A percentile compares a stretch with the other conserved stretches of the same genome.
Conservation (phyloP, 1,284 basidiomycete genomes). For the Stygiomarasmius scandens region DNA sequence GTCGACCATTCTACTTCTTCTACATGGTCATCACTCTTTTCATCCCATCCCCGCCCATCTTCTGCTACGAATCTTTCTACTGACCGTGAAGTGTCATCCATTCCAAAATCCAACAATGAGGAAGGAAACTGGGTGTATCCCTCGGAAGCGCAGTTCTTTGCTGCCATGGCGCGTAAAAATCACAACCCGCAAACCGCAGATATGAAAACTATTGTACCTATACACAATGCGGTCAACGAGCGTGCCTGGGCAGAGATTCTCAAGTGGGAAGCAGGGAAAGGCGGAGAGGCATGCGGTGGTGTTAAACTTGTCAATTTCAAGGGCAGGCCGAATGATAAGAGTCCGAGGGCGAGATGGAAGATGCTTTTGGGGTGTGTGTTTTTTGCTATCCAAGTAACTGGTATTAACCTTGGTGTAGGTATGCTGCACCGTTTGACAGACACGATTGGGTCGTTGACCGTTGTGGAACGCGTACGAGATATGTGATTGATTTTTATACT, state of each 20-base stretch:
- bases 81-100: constrained; percentile 85
- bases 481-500: constrained; percentile 98
- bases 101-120: constrained; percentile 73
- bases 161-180: constrained; percentile 93
- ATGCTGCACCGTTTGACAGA: constrained; percentile 92
- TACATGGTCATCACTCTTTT: constrained; percentile 18
- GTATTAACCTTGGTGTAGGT: constrained; percentile 51
- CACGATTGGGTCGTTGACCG: constrained; percentile 98
- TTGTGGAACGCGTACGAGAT: constrained; percentile 85
- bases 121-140: constrained; percentile 97
- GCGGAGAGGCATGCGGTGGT: constrained; percentile 83
- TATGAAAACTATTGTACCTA: constrained; percentile 96
- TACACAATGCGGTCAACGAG: constrained; percentile 99
- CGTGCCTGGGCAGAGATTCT: constrained; percentile 91
- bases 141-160: constrained; percentile 96
- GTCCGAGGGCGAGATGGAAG: constrained; percentile 83
- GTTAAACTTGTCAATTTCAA: constrained; percentile 86
- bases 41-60: constrained; percentile 17
- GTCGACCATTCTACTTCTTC: constrained; percentile 54
- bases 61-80: constrained; percentile 48
- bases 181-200: constrained; percentile 82
- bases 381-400: constrained; percentile 2
- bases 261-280: constrained; percentile 85
- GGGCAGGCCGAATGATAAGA: constrained; percentile 74
- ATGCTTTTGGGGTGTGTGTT: constrained; percentile 76